phyloP scores from a whole-genome alignment of 768 basidiomycete species.

The Lactarius vividus region DNA sequence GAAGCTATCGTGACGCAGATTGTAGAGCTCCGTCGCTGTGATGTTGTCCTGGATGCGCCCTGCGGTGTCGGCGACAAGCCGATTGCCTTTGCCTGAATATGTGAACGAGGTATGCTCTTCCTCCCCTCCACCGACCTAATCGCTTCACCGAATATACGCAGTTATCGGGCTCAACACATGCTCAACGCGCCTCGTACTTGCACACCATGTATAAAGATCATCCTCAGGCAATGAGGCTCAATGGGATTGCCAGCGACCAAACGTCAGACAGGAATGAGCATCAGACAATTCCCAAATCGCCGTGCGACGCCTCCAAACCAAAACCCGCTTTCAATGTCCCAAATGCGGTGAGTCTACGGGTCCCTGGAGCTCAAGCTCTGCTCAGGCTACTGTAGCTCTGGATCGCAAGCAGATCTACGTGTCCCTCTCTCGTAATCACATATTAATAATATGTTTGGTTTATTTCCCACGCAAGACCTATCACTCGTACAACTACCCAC shows the following conservation, averaged over 20 bases:
- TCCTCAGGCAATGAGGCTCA: too few relatives aligned
- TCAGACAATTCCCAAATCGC: too few relatives aligned
- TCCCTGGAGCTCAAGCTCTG: too few relatives aligned
- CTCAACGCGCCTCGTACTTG: slow-evolving; percentile 79
- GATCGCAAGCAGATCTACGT: slow-evolving; percentile 58
- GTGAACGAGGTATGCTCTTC: slow-evolving; percentile 74
- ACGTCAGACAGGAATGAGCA: too few relatives aligned
- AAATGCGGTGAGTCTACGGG: too few relatives aligned
- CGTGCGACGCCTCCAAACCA: too few relatives aligned
- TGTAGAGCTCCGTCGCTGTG: slow-evolving; percentile 85
- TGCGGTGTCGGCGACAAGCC: slow-evolving; percentile 98
- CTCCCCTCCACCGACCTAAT: not conserved
- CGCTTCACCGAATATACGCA: slow-evolving; percentile 34
- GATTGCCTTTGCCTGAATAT: slow-evolving; percentile 95
- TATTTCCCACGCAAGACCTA: too few relatives aligned
- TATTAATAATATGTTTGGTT: too few relatives aligned
- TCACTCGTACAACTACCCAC: too few relatives aligned
- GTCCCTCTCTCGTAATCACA: slow-evolving; percentile 28
- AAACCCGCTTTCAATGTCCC: too few relatives aligned
- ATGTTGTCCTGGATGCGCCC: slow-evolving; percentile 87
- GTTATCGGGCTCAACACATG: slow-evolving; percentile 94
- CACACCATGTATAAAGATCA: slow-evolving; percentile 51
- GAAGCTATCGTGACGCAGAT: slow-evolving; percentile 93
- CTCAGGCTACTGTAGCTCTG: too few relatives aligned
- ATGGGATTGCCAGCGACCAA: too few relatives aligned